Evolutionary conservation across 108 stramenopile genomes (phyloP).

Genomic region (Craspedostauros australis): DNA sequence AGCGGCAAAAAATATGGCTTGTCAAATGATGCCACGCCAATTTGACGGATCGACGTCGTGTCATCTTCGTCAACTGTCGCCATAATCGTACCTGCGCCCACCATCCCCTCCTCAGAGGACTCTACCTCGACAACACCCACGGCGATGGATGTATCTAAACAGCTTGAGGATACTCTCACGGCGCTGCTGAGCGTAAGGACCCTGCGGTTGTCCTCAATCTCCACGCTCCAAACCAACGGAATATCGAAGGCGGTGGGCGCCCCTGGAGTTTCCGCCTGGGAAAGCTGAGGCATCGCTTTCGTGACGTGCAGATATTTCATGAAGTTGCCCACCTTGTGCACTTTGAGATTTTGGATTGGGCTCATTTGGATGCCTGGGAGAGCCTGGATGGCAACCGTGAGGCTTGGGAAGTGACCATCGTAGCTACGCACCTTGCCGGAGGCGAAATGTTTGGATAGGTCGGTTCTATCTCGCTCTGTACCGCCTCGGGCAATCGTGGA

Average conservation of each 20-base stretch:
- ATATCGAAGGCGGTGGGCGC: constrained; percentile 15
- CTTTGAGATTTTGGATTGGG: constrained; percentile 37
- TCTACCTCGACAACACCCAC: constrained; percentile 26
- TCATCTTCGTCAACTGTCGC: background rate
- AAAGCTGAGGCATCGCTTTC: too few species aligned
- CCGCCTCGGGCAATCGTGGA: too few species aligned
- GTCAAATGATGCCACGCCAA: constrained; percentile 27
- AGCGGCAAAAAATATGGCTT: constrained; percentile 42
- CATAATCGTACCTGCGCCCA: background rate
- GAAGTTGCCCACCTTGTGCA: constrained; percentile 45
- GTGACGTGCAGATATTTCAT: too few species aligned
- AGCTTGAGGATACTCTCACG: constrained; percentile 31
- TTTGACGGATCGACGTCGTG: constrained; percentile 1
- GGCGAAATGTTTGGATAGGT: too few species aligned
- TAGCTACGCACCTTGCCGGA: constrained; percentile 43
- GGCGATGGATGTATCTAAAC: constrained; percentile 35
- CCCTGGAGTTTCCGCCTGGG: too few species aligned
- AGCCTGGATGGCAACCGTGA: constrained; percentile 44
- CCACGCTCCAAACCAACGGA: constrained; percentile 52
- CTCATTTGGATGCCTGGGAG: constrained; percentile 30
- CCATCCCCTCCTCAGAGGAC: background rate
- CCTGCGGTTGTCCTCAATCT: constrained; percentile 53
- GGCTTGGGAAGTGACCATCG: constrained; percentile 45
- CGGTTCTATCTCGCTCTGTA: too few species aligned
- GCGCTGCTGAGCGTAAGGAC: constrained; percentile 60